Evolutionary conservation across 1,284 basidiomycete species (phyloP).

Genomic region (Melanopsichium pennsylvanicum): DNA sequence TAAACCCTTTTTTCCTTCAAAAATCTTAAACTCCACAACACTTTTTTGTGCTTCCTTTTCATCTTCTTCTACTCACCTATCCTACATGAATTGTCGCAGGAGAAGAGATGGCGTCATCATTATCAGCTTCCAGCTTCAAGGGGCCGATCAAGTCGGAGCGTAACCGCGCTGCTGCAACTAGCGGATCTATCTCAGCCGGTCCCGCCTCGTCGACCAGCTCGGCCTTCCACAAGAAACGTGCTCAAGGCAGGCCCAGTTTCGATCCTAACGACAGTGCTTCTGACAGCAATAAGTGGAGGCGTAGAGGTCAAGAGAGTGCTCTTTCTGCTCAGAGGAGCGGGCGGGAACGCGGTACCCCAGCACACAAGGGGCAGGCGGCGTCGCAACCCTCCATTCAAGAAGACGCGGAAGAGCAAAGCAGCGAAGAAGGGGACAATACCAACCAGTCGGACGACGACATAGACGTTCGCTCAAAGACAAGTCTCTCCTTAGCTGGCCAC

Average conservation of each 20-base stretch:
- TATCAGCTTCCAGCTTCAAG: neutral
- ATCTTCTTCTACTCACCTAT: neutral
- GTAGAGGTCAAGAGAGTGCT: neutral
- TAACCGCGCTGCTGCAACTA: constrained; percentile 24
- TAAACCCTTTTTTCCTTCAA: neutral
- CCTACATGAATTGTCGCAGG: neutral
- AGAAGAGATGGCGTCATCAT: constrained; percentile 15
- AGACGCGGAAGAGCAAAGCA: neutral
- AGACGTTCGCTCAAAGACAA: constrained; percentile 30
- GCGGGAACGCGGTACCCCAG: no score
- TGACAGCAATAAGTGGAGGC: constrained; percentile 1
- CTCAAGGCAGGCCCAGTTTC: constrained; percentile 11
- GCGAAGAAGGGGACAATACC: neutral
- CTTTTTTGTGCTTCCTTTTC: neutral
- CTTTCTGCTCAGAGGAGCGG: neutral
- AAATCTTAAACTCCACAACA: constrained; percentile 30
- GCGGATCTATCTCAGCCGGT: neutral
- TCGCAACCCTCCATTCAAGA: neutral
- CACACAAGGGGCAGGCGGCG: no score
- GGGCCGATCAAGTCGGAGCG: constrained; percentile 40
- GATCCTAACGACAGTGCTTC: constrained; percentile 4
- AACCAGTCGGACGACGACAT: constrained; percentile 8
- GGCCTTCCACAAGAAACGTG: constrained; percentile 34
- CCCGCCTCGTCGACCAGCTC: constrained; percentile 25
- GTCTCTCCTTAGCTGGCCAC: constrained; percentile 48